Evolutionary conservation across 2,329 filamentous ascomycete genomes (phyloP), one percentile per base, ranked within the genome.

Genomic region (Penicillium psychrosexuale): DNA sequence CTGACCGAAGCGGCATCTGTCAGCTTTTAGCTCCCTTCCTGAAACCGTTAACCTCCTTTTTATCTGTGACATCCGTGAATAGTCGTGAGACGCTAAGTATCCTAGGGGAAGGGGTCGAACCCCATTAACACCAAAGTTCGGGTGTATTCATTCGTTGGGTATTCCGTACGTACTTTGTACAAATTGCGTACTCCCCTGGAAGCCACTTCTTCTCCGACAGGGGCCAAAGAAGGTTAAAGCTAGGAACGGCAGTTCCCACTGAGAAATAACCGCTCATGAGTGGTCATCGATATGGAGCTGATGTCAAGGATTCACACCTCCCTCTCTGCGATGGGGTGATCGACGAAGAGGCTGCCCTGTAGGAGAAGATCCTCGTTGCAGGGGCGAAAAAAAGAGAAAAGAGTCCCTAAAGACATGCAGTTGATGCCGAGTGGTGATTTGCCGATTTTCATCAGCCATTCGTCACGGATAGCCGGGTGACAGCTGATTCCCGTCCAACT

Each of bases 251-350:
- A 19, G 28, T 31, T 43, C 12, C 48, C 15, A 46, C 49, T 28
- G 28, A 7, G 9, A 8, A 33, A 45, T 38, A 17, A 22, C 13
- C 17, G 19, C 17, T 24, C 19, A 17, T 55, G 34, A 55, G 52
- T 55, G 52, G 52, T 33, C 13, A 51, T 31, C 8, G 2, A 19
- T 40, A 45, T n/a, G 34, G 52, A 34, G 39, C 42, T 43, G 37
- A 22, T 37, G 22, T 17, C 8, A 33, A 19, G 22, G 39, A 15
- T 8, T 39, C 40, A 38, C 22, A 28, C 24, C 15, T 49, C 9
- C 30, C 44, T 22, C 44, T 22, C 31, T 43, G 17, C 28, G 5
- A 54, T 50, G 9, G 33, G 30, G 22, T 27, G 39, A 39, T 51
- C 24, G 34, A 31, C 47, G 39, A 55, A 55, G 39, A 51, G 47